phyloP scores from a whole-genome alignment of 441 rosid genomes.

The Omphalea diandra region DNA sequence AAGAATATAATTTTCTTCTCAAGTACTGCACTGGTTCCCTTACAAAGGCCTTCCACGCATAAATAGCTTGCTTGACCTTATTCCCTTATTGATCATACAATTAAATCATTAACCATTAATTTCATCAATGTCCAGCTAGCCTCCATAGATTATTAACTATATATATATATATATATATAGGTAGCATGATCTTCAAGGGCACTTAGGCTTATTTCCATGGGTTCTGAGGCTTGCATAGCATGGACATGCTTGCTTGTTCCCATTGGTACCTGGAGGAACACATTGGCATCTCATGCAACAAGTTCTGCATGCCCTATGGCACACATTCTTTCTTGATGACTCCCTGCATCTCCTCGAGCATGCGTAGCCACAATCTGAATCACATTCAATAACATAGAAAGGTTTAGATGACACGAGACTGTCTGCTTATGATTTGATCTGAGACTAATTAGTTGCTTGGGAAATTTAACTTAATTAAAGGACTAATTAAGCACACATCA shows the following conservation, averaged over 20 bases:
- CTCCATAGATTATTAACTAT: not conserved
- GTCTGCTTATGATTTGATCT: too few species aligned
- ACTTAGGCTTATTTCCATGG: conserved; percentile 63
- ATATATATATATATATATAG: not conserved
- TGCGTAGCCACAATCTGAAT: conserved; percentile 48
- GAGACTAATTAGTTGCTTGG: too few species aligned
- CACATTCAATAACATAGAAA: not conserved
- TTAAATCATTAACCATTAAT: not conserved
- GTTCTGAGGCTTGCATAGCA: conserved; percentile 65
- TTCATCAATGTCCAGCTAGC: not conserved
- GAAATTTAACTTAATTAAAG: not conserved
- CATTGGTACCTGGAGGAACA: conserved; percentile 76
- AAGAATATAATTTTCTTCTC: too few species aligned
- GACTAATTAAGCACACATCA: not conserved
- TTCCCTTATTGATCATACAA: not conserved
- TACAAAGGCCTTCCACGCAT: too few species aligned
- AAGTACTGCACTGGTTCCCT: too few species aligned
- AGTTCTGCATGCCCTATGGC: conserved; percentile 59
- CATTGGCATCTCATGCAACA: conserved; percentile 66
- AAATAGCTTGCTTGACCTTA: conserved; percentile 2
- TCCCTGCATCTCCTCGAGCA: conserved; percentile 59
- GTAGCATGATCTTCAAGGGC: conserved; percentile 39
- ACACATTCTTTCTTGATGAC: conserved; percentile 64
- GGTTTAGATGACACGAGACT: not conserved
- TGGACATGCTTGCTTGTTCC: conserved; percentile 57